Conservation (phyloP, 257 asterid species). For the Echites panduratus region DNA sequence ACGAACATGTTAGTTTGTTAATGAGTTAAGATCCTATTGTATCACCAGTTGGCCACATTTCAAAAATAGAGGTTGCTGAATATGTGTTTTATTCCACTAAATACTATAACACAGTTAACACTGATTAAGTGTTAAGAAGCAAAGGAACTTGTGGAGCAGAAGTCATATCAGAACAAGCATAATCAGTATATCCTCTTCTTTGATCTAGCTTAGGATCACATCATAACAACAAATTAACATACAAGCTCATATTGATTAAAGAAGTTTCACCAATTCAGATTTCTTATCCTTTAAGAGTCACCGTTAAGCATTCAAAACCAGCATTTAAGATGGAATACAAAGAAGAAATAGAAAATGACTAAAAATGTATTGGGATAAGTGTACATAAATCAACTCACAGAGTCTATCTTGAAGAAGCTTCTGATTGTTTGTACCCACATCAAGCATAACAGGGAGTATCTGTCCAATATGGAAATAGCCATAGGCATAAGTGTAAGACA, state of each 20-base stretch:
- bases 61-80: neutral
- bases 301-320: neutral
- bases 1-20: neutral
- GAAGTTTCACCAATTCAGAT: neutral
- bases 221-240: neutral
- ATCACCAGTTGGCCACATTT: neutral
- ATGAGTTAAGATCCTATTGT: neutral
- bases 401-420: conserved; percentile 85
- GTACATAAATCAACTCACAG: conserved; percentile 58
- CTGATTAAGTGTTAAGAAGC: no score
- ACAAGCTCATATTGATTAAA: neutral
- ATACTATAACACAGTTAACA: no score
- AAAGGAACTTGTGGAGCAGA: neutral
- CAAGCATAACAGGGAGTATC: conserved; percentile 99
- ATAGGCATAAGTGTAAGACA: conserved; percentile 13
- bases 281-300: neutral
- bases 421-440: conserved; percentile 95
- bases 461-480: conserved; percentile 29
- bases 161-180: neutral
- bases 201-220: neutral
- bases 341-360: neutral
- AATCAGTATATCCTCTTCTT: neutral
- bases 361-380: conserved; percentile 1
- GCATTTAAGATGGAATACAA: neutral
- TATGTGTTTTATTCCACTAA: no score